A percentile compares a stretch with the other conserved stretches of the same genome.
phyloP scores from a whole-genome alignment of 768 basidiomycete species.

The Boletus sensibilis region DNA sequence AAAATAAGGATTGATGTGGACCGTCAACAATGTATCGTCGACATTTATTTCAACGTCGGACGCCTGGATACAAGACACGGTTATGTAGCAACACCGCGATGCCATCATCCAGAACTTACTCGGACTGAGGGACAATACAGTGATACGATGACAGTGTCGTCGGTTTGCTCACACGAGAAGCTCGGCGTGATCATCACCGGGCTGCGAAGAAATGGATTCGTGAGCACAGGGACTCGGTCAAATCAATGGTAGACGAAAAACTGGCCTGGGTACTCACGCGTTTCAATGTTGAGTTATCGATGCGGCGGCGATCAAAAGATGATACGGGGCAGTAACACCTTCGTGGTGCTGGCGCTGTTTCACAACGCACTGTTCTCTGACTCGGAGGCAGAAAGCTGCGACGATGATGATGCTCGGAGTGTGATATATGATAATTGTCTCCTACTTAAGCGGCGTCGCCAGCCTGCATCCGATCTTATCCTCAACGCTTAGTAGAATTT shows the following conservation, averaged over 20 bases:
- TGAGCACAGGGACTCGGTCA: not conserved
- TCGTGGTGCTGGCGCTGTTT: not conserved
- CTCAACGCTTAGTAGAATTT: not conserved
- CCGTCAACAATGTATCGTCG: conserved; percentile 63
- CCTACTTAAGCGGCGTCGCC: conserved; percentile 5
- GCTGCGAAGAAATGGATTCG: not conserved
- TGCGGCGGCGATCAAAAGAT: not conserved
- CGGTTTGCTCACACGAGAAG: conserved; percentile 68
- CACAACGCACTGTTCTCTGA: not conserved
- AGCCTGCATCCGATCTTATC: not conserved
- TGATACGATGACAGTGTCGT: conserved; percentile 50
- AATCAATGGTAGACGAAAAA: not conserved
- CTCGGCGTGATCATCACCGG: conserved; percentile 71
- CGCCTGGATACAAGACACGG: conserved; percentile 47
- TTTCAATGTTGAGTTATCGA: not conserved
- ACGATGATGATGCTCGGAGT: not conserved
- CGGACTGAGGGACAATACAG: conserved; percentile 74
- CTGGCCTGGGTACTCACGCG: not conserved
- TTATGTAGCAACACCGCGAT: conserved; percentile 15
- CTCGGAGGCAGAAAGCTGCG: conserved; percentile 10
- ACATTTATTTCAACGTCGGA: conserved; percentile 79
- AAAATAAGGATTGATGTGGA: conserved; percentile 84
- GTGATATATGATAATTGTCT: not conserved
- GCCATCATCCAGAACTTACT: conserved; percentile 38
- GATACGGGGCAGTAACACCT: not conserved